Evolutionary conservation across 805 yeast genomes (phyloP).

Genomic region (Kodamaea neixiangensis): DNA sequence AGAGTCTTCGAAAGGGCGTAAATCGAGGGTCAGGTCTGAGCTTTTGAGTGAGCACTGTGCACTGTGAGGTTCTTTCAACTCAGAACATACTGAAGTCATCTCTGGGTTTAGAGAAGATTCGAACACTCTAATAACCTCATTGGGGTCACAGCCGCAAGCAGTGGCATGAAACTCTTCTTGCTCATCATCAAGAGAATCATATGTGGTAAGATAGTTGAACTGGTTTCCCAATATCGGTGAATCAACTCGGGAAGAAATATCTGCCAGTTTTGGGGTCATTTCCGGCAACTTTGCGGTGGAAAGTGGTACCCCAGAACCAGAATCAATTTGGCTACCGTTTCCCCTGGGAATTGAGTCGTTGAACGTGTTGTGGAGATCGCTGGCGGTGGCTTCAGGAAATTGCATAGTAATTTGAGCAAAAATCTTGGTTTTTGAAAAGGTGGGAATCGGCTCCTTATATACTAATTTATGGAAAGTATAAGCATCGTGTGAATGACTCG

Average conservation of each 20-base stretch:
- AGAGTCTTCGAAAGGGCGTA: not conserved
- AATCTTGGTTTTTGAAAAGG: not conserved
- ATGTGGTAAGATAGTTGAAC: not conserved
- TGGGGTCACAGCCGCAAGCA: not conserved
- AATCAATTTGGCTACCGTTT: not conserved
- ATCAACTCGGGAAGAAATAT: not conserved
- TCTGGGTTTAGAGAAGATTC: no score
- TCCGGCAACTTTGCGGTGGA: not conserved
- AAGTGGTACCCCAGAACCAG: not conserved
- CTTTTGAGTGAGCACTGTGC: not conserved
- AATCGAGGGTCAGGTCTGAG: not conserved
- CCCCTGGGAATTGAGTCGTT: not conserved
- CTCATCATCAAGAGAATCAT: not conserved
- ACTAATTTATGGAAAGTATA: not conserved
- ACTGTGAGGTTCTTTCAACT: not conserved
- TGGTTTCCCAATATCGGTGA: not conserved
- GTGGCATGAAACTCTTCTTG: not conserved
- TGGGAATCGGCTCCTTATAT: not conserved
- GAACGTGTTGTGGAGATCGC: not conserved
- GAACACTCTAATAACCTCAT: no score
- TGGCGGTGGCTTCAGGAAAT: not conserved
- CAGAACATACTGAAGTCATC: no score
- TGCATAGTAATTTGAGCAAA: not conserved
- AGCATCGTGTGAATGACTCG: not conserved
- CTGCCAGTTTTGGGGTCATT: not conserved